phyloP scores from a whole-genome alignment of 2,329 filamentous ascomycete species.

The Nigrospora sphaerica region DNA sequence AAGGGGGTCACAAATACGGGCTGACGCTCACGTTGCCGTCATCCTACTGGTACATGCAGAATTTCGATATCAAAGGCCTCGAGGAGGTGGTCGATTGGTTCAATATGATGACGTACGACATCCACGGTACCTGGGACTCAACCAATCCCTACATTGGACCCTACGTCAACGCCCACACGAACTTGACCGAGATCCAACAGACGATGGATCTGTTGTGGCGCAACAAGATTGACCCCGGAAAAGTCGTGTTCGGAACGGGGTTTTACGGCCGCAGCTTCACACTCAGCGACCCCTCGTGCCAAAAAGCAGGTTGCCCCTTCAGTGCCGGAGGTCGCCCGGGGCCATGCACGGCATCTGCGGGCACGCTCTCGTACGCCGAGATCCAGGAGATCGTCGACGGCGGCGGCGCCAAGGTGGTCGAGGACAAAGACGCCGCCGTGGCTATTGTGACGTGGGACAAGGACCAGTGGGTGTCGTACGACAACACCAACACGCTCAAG shows the following conservation, averaged over 20 bases:
- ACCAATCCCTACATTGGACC: neutral
- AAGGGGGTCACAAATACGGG: neutral
- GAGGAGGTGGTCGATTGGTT: neutral
- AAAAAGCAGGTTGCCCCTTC: conserved; percentile 15
- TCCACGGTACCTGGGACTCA: conserved; percentile 2
- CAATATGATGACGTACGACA: neutral
- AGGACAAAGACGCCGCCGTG: conserved; percentile 16
- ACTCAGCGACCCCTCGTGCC: conserved; percentile 13
- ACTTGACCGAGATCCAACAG: neutral
- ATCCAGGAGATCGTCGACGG: conserved; percentile 13
- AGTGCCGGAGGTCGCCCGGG: conserved; percentile 9
- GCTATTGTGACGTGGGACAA: conserved; percentile 16
- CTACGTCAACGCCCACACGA: neutral
- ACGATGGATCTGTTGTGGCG: conserved; percentile 1
- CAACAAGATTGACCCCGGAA: neutral
- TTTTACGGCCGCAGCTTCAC: conserved; percentile 9
- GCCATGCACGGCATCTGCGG: conserved; percentile 10
- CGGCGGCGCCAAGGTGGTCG: neutral
- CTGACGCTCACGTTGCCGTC: neutral
- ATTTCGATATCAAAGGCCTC: neutral
- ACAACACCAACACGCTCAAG: conserved; percentile 20
- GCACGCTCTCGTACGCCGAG: conserved; percentile 16
- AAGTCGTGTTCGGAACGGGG: neutral
- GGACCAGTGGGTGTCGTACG: conserved; percentile 24
- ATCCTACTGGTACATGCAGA: neutral